Evolutionary conservation across 495 filamentous ascomycete genomes (phyloP).

Genomic region (Delitschia confertaspora): DNA sequence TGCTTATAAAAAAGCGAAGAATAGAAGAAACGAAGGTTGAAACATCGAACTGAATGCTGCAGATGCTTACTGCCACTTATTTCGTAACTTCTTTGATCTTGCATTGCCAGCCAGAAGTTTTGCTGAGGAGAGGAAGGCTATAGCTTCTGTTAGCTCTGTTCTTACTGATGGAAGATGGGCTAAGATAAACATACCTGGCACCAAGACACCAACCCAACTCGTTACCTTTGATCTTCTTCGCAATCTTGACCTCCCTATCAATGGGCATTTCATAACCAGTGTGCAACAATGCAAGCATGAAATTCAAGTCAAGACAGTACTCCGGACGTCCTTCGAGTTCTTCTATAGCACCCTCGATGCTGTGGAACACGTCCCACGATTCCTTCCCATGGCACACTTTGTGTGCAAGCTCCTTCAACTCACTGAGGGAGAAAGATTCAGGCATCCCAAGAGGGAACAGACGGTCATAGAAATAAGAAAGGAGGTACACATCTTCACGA

Average conservation of each 20-base stretch:
- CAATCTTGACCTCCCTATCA: conserved; percentile 89
- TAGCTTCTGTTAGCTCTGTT: neutral
- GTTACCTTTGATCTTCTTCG: conserved; percentile 96
- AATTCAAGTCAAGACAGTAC: conserved; percentile 88
- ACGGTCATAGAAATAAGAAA: conserved; percentile 96
- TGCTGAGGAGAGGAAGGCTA: conserved; percentile 64
- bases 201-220: conserved; percentile 97
- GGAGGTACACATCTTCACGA: conserved; percentile 85
- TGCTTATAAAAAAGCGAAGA: too few species aligned
- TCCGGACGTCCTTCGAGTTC: conserved; percentile 76
- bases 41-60: too few species aligned
- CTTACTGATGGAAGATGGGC: neutral
- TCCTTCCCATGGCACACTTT: conserved; percentile 74
- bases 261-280: conserved; percentile 98
- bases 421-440: conserved; percentile 79
- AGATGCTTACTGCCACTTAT: neutral
- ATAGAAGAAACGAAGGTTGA: too few species aligned
- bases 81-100: conserved; percentile 54
- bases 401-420: conserved; percentile 72
- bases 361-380: conserved; percentile 68
- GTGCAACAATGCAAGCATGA: conserved; percentile 85
- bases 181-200: conserved; percentile 59
- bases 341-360: conserved; percentile 59
- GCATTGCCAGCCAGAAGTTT: conserved; percentile 70
- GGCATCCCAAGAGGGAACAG: conserved; percentile 89